Percentiles rank a stretch among this genome's conserved stretches.
phyloP scores from a whole-genome alignment of 129 eudicot genomes.

The Lonicera japonica region DNA sequence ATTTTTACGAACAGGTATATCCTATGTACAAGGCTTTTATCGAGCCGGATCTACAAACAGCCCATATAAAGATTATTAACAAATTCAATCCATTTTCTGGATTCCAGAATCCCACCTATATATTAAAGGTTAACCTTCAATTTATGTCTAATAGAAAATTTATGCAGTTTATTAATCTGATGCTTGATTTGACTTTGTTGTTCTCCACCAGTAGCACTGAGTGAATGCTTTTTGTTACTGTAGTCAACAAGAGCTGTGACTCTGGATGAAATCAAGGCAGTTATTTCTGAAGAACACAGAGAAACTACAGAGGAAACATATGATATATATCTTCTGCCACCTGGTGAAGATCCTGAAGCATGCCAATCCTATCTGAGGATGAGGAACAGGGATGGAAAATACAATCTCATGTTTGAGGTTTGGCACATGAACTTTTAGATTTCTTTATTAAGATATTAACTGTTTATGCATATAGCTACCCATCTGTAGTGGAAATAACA shows the following conservation, averaged over 20 bases:
- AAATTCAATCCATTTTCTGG: conserved; percentile 93
- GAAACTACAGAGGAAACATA: conserved; percentile 86
- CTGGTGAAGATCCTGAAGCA: conserved; percentile 97
- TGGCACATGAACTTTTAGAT: background rate
- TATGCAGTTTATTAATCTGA: background rate
- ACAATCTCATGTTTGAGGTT: conserved; percentile 97
- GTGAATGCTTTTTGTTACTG: conserved; percentile 21
- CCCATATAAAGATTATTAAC: conserved; percentile 87
- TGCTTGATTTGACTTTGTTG: conserved; percentile 12
- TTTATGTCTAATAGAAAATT: background rate
- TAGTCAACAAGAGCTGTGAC: conserved; percentile 71
- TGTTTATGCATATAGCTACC: background rate
- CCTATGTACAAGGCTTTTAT: conserved; percentile 99
- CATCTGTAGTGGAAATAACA: too few species aligned
- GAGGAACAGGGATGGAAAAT: conserved; percentile 97
- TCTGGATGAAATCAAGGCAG: conserved; percentile 68
- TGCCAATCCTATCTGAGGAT: conserved; percentile 93
- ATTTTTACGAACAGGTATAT: conserved; percentile 60
- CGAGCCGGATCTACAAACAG: conserved; percentile 90
- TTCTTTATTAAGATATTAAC: background rate
- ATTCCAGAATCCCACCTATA: conserved; percentile 92
- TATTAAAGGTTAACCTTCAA: conserved; percentile 55
- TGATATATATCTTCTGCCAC: conserved; percentile 95
- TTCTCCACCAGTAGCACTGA: conserved; percentile 20
- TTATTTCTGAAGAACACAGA: conserved; percentile 46